Evolutionary conservation across 352 stramenopile genomes (phyloP).

Genomic region (Phytophthora fragariaefolia): DNA sequence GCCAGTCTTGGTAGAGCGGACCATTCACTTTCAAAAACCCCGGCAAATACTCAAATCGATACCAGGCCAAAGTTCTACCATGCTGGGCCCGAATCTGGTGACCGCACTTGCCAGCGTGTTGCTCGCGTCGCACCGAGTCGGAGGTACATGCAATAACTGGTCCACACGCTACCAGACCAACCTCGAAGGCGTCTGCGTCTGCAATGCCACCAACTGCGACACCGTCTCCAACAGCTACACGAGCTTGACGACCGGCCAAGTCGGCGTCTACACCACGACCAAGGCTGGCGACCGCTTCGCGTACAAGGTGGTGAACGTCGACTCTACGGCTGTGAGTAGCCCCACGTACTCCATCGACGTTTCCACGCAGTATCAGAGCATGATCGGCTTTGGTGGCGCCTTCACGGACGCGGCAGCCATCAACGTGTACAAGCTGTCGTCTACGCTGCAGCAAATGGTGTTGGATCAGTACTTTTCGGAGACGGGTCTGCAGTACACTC

Average conservation of each 20-base stretch:
- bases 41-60: neutral
- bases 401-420: constrained; percentile 91
- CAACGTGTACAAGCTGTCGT: constrained; percentile 78
- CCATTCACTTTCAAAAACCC: constrained; percentile 23
- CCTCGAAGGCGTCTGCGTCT: constrained; percentile 61
- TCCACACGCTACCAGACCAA: constrained; percentile 54
- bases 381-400: constrained; percentile 88
- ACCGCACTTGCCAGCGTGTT: constrained; percentile 4
- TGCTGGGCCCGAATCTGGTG: constrained; percentile 18
- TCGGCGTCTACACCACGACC: constrained; percentile 54
- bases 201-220: constrained; percentile 60
- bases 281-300: constrained; percentile 56
- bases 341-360: constrained; percentile 59
- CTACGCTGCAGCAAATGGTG: constrained; percentile 63
- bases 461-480: constrained; percentile 84
- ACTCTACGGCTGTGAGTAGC: constrained; percentile 27
- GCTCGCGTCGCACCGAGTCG: constrained; percentile 15
- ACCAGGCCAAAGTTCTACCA: constrained; percentile 2
- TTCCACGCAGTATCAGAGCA: constrained; percentile 71
- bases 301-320: constrained; percentile 45
- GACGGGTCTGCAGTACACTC: constrained; percentile 78
- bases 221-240: constrained; percentile 57
- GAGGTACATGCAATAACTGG: constrained; percentile 47
- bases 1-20: no score
- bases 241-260: constrained; percentile 42